Evolutionary conservation across 1,284 basidiomycete species (phyloP), one percentile per base, ranked within the genome.

Genomic region (Agaricales sp.): DNA sequence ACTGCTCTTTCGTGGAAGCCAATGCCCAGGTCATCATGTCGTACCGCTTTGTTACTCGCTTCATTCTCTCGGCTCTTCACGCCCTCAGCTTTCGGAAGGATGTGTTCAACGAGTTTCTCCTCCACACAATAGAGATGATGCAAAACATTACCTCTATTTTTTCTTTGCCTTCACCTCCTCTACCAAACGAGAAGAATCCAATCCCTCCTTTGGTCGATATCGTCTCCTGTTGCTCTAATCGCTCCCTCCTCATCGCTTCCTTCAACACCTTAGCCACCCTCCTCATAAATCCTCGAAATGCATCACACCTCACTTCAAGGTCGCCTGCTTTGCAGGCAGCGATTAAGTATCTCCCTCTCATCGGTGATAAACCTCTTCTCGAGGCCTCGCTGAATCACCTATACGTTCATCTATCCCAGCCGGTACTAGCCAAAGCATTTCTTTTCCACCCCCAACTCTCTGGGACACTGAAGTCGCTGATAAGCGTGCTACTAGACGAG

Each of bases 401-500:
- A 8, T 88, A 89, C 59, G 69, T 77, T 8, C 84, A 91, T 62
- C 68, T 91, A 16, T 82, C 84, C 3, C 72, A 86, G 58, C 76
- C 82, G 11, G 67, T 79, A 1, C 83, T 87, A 75, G 78, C 84
- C n/a, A 83, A 83, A 56, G 75, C 79, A 2, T 87, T 92, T 59
- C 63, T 90, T 30, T 69, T 80, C 8, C 79, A 83, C 57, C 70
- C 75, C 1, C 71, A 80, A 41, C 80, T 92, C 75, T 74, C 80
- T 1, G 73, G 73, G 16, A 74, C 80, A 14, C 64, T 92, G 39
- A 79, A 73, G 52, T 61, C 90, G 6, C 73, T 92, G 11, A 78
- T 81, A 4, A 76, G 71, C 46, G 68, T 87, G 50, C 65, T 92
- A 30, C 61, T 87, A 30, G 64, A 67, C 1, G 83, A 89, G 55